Evolutionary conservation across 2,329 filamentous ascomycete genomes (phyloP).

Genomic region (Keithomyces neogunnii): DNA sequence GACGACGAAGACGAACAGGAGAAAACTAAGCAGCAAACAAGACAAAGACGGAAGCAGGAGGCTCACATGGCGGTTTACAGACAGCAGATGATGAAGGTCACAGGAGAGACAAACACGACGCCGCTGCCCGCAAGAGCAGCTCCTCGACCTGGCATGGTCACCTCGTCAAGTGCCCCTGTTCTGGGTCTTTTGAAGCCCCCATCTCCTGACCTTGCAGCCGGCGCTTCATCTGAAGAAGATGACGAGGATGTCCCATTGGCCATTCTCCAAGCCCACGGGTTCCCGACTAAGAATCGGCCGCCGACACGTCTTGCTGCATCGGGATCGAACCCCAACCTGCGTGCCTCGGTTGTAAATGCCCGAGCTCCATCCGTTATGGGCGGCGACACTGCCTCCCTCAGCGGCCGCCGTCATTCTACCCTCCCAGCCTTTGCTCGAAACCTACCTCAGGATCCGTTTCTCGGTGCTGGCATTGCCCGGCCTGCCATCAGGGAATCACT

Average conservation of each 20-base stretch:
- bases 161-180: constrained; percentile 56
- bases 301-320: constrained; percentile 58
- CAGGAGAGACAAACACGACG: constrained; percentile 53
- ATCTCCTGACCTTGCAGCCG: constrained; percentile 26
- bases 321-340: constrained; percentile 64
- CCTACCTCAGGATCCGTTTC: constrained; percentile 77
- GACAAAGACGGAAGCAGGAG: constrained; percentile 78
- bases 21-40: constrained; percentile 62
- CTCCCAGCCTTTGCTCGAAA: constrained; percentile 78
- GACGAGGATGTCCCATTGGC: constrained; percentile 84
- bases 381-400: constrained; percentile 36
- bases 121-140: constrained; percentile 17
- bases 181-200: constrained; percentile 32
- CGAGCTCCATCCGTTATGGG: constrained; percentile 45
- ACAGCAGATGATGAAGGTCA: constrained; percentile 96
- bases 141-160: constrained; percentile 45
- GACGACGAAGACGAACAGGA: constrained; percentile 75
- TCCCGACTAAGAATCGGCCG: constrained; percentile 69
- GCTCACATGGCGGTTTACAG: constrained; percentile 84
- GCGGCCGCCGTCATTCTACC: constrained; percentile 28
- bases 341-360: constrained; percentile 42
- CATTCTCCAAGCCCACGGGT: constrained; percentile 82
- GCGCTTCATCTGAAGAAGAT: constrained; percentile 70
- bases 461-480: constrained; percentile 68
- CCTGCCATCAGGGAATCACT: constrained; percentile 66